Conservation (phyloP, 2,329 filamentous ascomycete genomes). For the Botryotinia convoluta region DNA sequence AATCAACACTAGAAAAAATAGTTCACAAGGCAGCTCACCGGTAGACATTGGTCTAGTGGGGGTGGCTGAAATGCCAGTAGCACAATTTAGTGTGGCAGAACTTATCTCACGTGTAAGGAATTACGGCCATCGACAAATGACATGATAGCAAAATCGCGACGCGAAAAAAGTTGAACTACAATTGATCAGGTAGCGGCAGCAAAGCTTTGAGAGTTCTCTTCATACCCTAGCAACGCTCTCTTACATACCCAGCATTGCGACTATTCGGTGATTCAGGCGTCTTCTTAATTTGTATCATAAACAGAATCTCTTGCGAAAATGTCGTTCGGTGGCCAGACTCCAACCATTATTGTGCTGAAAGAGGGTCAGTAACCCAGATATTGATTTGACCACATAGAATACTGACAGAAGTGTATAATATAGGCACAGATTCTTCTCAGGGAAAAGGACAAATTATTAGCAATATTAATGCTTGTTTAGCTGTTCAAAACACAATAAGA, state of each 20-base stretch:
- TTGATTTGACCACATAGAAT: slow-evolving; percentile 14
- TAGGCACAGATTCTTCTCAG: slow-evolving; percentile 95
- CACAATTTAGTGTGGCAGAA: not conserved
- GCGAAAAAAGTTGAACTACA: slow-evolving; percentile 21
- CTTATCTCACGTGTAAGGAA: not conserved
- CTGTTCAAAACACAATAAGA: slow-evolving; percentile 93
- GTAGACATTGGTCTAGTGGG: not conserved
- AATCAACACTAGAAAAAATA: not conserved
- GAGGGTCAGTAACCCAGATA: slow-evolving; percentile 66
- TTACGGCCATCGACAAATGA: not conserved
- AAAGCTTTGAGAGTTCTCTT: slow-evolving; percentile 11
- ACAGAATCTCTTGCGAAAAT: slow-evolving; percentile 46
- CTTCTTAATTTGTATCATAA: slow-evolving; percentile 10
- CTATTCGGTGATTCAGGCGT: not conserved
- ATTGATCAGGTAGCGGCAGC: slow-evolving; percentile 16
- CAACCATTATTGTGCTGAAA: slow-evolving; percentile 96
- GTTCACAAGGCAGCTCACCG: not conserved
- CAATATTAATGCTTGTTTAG: slow-evolving; percentile 97
- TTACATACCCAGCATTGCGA: not conserved
- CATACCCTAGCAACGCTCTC: slow-evolving; percentile 12
- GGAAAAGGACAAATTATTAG: slow-evolving; percentile 95
- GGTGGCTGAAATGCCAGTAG: slow-evolving; percentile 2
- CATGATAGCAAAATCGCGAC: slow-evolving; percentile 21
- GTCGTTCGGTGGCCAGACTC: slow-evolving; percentile 97
- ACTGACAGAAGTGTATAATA: slow-evolving; percentile 27